Evolutionary conservation across 345 rosid genomes (phyloP).

Genomic region (Camelina hispida): DNA sequence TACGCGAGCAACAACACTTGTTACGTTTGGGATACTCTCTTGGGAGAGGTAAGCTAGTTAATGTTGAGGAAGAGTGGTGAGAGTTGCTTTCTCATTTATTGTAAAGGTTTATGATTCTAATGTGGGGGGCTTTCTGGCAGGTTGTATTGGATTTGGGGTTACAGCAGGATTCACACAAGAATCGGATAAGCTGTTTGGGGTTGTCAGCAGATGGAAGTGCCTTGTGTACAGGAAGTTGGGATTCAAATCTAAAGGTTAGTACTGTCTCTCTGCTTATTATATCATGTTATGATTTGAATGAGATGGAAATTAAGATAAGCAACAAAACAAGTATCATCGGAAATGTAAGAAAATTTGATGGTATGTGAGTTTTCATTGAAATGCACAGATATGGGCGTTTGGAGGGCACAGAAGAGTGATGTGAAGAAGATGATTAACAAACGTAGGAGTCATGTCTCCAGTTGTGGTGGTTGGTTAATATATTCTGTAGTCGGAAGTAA

Average conservation of each 20-base stretch:
- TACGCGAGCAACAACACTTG: constrained; percentile 76
- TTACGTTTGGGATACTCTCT: constrained; percentile 92
- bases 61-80: constrained; percentile 5
- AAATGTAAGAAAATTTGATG: neutral
- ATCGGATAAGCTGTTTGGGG: constrained; percentile 85
- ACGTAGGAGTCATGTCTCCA: constrained; percentile 30
- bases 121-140: constrained; percentile 48
- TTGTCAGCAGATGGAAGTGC: constrained; percentile 99
- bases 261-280: constrained; percentile 6
- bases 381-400: constrained; percentile 88
- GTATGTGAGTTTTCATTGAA: neutral
- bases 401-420: constrained; percentile 82
- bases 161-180: constrained; percentile 78
- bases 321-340: too few relatives aligned
- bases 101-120: constrained; percentile 2
- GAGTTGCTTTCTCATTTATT: neutral
- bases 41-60: constrained; percentile 68
- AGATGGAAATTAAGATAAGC: neutral
- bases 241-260: constrained; percentile 92
- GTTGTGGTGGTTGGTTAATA: constrained; percentile 34
- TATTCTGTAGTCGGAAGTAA: constrained; percentile 6
- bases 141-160: constrained; percentile 79
- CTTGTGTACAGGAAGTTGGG: constrained; percentile 98
- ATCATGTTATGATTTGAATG: neutral
- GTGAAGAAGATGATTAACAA: constrained; percentile 44